Base-by-base conservation (phyloP, 139 green algal genomes). In the Chlamydomonas schloesseri region DNA sequence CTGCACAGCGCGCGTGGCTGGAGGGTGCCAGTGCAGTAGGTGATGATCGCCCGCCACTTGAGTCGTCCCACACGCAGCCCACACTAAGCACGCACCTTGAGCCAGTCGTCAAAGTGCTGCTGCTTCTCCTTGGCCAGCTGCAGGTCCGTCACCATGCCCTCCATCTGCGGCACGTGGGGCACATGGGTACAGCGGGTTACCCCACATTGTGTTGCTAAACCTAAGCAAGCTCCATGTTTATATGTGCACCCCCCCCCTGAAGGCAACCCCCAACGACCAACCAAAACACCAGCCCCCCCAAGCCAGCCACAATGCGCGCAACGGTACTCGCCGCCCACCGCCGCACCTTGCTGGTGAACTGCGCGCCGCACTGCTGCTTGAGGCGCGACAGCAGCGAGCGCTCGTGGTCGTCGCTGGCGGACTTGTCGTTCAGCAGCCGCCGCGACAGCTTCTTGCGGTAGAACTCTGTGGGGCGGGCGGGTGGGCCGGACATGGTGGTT, bases 351-450 rank as follows among this genome's bases (percentile, higher is more conserved):
- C 91, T 96, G 17, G 96, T 98, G 90, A 98, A 98, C 92, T 98
- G 96, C 55, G 96, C 95, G 31, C 98, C 98, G 87, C 97, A 99
- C 92, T 99, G 97, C 95, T 99, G 96, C 95, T 99, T 99, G 53
- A 99, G 93, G 33, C 96, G 96, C 8, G 96, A 94, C 62, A 99
- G 92, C 84, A 99, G 96, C 82, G 88, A 93, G 65, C 97, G 96
- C 93, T 99, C 98, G 81, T 98, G 96, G 83, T 99, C 97, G 71
- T 99, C 98, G 36, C 88, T 95, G 36, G 93, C 93, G 37, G 85
- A 96, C 89, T 95, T 96, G 90, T 98, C 95, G 67, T 91, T 83
- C 73, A 99, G 88, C 89, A 99, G 90, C 46, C 95, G 93, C 58
- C 95, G 75, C 23, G 86, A 89, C 47, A 99, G 95, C 87, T 97